Conservation (phyloP, 1,139 yeast genomes). For the Waltiozyma sp. region DNA sequence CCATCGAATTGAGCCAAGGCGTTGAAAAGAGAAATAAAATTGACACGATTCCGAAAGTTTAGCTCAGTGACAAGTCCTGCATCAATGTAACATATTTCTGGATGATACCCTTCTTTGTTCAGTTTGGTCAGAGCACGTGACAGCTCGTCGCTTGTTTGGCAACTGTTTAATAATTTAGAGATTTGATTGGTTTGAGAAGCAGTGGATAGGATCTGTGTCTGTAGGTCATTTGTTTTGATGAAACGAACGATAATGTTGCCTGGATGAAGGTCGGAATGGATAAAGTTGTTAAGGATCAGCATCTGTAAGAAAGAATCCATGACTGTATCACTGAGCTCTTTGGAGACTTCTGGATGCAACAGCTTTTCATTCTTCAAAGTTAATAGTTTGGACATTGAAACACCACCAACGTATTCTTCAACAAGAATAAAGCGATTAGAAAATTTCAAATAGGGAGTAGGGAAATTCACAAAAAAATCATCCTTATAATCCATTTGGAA, state of each 20-base stretch:
- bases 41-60: conserved; percentile 62
- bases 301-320: conserved; percentile 85
- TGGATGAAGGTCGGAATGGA: conserved; percentile 93
- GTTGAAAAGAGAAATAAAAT: conserved; percentile 81
- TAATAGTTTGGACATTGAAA: conserved; percentile 67
- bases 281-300: conserved; percentile 86
- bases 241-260: conserved; percentile 86
- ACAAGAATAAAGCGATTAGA: conserved; percentile 69
- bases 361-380: conserved; percentile 28
- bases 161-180: conserved; percentile 30
- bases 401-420: conserved; percentile 75
- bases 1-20: conserved; percentile 91
- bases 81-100: conserved; percentile 85
- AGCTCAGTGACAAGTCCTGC: conserved; percentile 90
- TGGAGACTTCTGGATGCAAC: conserved; percentile 35
- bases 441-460: conserved; percentile 57
- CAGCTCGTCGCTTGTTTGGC: conserved; percentile 34
- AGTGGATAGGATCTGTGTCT: conserved; percentile 23
- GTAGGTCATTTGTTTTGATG: conserved; percentile 31
- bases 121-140: conserved; percentile 36
- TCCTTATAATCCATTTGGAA: conserved; percentile 37
- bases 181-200: conserved; percentile 34
- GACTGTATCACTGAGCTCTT: conserved; percentile 75
- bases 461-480: conserved; percentile 63
- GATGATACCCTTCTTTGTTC: conserved; percentile 56